phyloP scores from a whole-genome alignment of 2,329 filamentous ascomycete genomes.

The Aurifilum marmelostoma region DNA sequence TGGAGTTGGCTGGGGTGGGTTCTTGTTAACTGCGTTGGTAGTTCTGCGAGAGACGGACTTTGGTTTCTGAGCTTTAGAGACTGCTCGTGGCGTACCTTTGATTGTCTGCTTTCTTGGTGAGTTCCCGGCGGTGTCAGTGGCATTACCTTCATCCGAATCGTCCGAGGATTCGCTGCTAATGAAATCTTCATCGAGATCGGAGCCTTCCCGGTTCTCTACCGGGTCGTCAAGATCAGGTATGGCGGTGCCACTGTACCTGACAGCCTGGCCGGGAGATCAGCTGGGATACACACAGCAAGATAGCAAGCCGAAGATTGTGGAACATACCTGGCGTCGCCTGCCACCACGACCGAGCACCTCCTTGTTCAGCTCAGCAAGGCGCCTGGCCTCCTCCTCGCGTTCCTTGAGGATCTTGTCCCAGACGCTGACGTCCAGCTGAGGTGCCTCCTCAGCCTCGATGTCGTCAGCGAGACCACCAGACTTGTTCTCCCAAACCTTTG shows the following conservation, averaged over 20 bases:
- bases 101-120: conserved; percentile 24
- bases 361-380: conserved; percentile 67
- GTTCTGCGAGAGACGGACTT: conserved; percentile 20
- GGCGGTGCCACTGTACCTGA: conserved; percentile 25
- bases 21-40: conserved; percentile 39
- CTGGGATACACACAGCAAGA: neutral
- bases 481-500: conserved; percentile 90
- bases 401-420: conserved; percentile 92
- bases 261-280: conserved; percentile 23
- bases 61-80: conserved; percentile 32
- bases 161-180: conserved; percentile 27
- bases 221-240: conserved; percentile 24
- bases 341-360: conserved; percentile 86
- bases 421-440: conserved; percentile 66
- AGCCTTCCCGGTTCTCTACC: conserved; percentile 13
- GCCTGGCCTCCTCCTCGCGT: conserved; percentile 77
- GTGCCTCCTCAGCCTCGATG: conserved; percentile 57
- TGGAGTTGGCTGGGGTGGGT: conserved; percentile 33
- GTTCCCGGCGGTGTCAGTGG: conserved; percentile 11
- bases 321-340: conserved; percentile 63
- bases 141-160: conserved; percentile 22
- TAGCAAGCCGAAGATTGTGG: too few species aligned
- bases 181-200: conserved; percentile 29
- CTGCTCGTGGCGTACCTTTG: conserved; percentile 29
- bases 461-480: conserved; percentile 68